A percentile compares a stretch with the other conserved stretches of the same genome.
Conservation (phyloP, 192 early-diverging fungal genomes). For the Coemansia sp. region DNA sequence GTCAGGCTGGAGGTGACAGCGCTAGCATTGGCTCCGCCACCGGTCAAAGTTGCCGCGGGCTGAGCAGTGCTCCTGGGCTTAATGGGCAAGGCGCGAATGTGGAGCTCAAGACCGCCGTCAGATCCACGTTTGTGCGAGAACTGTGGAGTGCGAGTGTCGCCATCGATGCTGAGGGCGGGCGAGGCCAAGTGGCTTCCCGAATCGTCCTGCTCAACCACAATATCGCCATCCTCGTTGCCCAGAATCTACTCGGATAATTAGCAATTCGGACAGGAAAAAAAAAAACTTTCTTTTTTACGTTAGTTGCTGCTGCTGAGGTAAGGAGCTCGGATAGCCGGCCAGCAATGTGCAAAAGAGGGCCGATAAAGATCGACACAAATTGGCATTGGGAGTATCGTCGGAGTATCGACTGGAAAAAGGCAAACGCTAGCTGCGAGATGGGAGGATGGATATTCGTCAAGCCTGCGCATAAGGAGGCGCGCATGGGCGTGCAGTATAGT, state of each 20-base stretch:
- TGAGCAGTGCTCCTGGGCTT: slow-evolving; percentile 13
- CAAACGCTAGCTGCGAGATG: neutral
- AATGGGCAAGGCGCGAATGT: slow-evolving; percentile 45
- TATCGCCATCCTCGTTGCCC: slow-evolving; percentile 55
- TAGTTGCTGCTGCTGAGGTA: neutral
- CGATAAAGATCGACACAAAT: neutral
- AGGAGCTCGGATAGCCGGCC: neutral
- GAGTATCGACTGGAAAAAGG: neutral
- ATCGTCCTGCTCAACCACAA: slow-evolving; percentile 52
- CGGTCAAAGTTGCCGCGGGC: slow-evolving; percentile 13
- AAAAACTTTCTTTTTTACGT: neutral
- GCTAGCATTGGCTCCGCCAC: slow-evolving; percentile 18
- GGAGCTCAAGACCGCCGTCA: slow-evolving; percentile 48
- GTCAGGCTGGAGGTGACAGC: neutral
- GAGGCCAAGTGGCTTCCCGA: slow-evolving; percentile 28
- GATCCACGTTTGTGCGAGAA: slow-evolving; percentile 33
- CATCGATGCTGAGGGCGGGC: slow-evolving; percentile 29
- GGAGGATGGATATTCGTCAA: neutral
- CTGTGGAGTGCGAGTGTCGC: slow-evolving; percentile 37
- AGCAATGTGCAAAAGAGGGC: neutral
- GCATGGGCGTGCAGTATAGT: slow-evolving; percentile 36
- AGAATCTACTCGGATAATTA: slow-evolving; percentile 36
- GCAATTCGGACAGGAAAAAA: neutral
- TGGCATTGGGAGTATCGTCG: neutral
- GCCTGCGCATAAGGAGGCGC: neutral